Conservation (phyloP, 2,329 filamentous ascomycete genomes). For the Lasiodiplodia gonubiensis region DNA sequence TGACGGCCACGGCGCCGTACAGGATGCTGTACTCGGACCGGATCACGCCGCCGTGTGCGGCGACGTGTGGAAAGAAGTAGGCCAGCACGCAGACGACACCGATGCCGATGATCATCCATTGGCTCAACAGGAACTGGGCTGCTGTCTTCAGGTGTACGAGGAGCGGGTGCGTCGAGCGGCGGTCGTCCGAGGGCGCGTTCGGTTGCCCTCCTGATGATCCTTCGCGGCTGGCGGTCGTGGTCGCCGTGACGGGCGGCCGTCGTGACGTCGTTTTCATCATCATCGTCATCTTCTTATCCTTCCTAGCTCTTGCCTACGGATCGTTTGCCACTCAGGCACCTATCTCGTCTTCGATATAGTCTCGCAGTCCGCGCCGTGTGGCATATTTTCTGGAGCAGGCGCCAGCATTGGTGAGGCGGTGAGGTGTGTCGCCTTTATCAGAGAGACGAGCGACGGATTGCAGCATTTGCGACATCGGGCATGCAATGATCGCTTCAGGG, state of each 20-base stretch:
- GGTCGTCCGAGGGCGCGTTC: not conserved
- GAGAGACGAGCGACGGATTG: not conserved
- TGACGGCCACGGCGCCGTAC: constrained; percentile 29
- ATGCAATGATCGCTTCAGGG: not conserved
- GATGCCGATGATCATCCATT: constrained; percentile 28
- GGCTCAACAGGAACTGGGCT: not conserved
- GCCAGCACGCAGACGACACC: constrained; percentile 24
- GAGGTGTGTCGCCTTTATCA: not conserved
- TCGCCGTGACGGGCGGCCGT: constrained; percentile 11
- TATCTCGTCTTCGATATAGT: not conserved
- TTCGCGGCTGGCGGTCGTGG: not conserved
- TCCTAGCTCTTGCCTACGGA: not conserved
- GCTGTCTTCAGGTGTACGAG: not conserved
- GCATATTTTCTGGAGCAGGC: not conserved
- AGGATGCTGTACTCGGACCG: constrained; percentile 28
- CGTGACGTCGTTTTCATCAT: not conserved
- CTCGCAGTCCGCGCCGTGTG: not conserved
- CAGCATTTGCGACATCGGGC: constrained; percentile 22
- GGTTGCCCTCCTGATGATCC: not conserved
- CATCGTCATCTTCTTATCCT: not conserved
- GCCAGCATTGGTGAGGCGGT: not conserved
- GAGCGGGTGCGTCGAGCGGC: not conserved
- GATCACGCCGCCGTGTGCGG: constrained; percentile 27
- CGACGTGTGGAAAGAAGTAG: constrained; percentile 26
- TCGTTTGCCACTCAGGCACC: not conserved